Base-by-base conservation (phyloP, 1,139 yeast species). In the Saccharomycopsis hybrid region DNA sequence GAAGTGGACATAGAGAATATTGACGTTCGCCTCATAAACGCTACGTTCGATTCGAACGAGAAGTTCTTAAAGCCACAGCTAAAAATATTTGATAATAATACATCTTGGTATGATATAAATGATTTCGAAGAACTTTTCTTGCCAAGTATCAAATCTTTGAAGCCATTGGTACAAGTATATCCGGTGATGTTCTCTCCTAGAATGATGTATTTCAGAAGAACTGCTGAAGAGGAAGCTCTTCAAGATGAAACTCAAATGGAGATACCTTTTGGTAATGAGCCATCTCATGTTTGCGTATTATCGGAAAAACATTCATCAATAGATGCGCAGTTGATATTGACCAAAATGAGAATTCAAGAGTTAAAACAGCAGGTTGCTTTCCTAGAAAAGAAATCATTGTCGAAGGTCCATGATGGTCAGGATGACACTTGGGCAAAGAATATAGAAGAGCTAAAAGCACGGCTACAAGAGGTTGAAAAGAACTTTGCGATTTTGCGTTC, bases 151-250 rank as follows among this genome's bases (percentile, higher is more conserved):
- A 57, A 67, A 67, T 45, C 71, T 68, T 54, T 64, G 70, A 28
- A 69, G 65, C 92, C 95, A 0, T 66, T 71, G 43, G 74, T 90
- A 45, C 67, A 68, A 18, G 74, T 86, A 0, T 59, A 72, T 24
- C 94, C 95, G 1, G 71, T 90, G 57, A 73, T 86, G 53, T 78
- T 70, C 57, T 72, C 95, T 0, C 96, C 97, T 0, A 74, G 82
- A 52, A 82, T 88, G 63, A 75, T 84, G 30, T 90, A 88, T 64
- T 76, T 82, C 57, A 73, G 95, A 51, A 85, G 31, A n/a, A 41
- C 37, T 28, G 7, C 36, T 9, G 43, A 41, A 3, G 25, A 7
- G 9, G 37, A 38, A 29, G 5, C 31, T 37, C 30, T 7, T 5
- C 7, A 42, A 4, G 25, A 30, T 18, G 13, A 7, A 13, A 38